phyloP scores from a whole-genome alignment of 1,284 basidiomycete species.

The Cryptococcus wingfieldii region DNA sequence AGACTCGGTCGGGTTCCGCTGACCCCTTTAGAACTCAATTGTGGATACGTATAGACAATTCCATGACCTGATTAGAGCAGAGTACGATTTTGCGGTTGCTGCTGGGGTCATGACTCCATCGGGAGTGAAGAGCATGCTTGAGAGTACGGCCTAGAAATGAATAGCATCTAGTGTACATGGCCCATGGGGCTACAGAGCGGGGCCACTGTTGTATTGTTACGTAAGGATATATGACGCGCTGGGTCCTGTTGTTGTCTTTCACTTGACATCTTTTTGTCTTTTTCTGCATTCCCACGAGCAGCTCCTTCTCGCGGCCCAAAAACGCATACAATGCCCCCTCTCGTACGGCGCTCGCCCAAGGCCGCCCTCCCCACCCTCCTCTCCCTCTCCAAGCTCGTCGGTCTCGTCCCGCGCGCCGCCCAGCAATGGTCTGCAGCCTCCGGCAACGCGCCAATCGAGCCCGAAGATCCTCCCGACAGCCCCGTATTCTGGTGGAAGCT shows the following conservation, averaged over 20 bases:
- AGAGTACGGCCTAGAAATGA: neutral
- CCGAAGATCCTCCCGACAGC: conserved; percentile 38
- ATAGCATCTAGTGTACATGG: neutral
- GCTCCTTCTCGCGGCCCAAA: neutral
- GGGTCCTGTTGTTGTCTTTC: neutral
- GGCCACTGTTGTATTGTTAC: neutral
- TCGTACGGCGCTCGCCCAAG: neutral
- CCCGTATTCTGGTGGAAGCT: conserved; percentile 63
- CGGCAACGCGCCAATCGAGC: conserved; percentile 16
- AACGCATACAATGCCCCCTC: conserved; percentile 10
- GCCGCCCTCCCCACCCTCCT: conserved; percentile 31
- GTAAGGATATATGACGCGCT: neutral
- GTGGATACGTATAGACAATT: conserved; percentile 68
- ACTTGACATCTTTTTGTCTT: neutral
- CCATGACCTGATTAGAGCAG: conserved; percentile 53
- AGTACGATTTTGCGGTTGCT: conserved; percentile 50
- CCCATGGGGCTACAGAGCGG: no score
- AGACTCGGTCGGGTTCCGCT: neutral
- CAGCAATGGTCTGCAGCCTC: conserved; percentile 12
- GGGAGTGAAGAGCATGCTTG: conserved; percentile 35
- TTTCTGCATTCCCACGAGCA: neutral
- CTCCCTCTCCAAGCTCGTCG: conserved; percentile 37
- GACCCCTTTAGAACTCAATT: conserved; percentile 55
- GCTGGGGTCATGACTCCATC: conserved; percentile 46
- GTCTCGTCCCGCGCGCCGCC: conserved; percentile 22